Conservation (phyloP, 139 green algal genomes). For the Ettlia oleoabundans region DNA sequence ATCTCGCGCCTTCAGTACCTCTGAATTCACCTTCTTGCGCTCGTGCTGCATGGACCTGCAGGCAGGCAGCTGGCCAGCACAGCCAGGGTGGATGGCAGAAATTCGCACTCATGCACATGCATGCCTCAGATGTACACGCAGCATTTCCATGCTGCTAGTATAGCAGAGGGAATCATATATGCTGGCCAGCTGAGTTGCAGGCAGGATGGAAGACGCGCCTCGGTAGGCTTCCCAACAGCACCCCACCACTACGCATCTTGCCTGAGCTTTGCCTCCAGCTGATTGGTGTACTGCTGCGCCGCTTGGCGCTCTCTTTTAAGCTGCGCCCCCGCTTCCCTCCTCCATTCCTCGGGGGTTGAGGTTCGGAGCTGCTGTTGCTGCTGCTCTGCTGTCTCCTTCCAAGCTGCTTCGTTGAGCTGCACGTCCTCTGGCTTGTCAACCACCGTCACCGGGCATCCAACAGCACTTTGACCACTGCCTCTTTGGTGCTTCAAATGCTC, state of each 20-base stretch:
- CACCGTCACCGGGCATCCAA: not conserved
- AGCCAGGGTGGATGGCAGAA: not conserved
- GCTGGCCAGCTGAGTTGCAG: not conserved
- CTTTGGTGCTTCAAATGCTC: not conserved
- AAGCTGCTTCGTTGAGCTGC: not conserved
- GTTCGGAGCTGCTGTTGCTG: too few relatives aligned
- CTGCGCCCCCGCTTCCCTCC: not conserved
- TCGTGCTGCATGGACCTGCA: not conserved
- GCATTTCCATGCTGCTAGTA: too few relatives aligned
- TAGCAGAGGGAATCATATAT: too few relatives aligned
- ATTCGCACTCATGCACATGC: too few relatives aligned
- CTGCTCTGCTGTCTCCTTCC: not conserved
- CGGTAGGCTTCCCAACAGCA: too few relatives aligned
- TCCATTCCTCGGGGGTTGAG: too few relatives aligned
- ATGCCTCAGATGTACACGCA: too few relatives aligned
- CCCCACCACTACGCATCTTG: not conserved
- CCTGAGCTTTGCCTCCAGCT: not conserved
- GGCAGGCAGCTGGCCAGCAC: not conserved
- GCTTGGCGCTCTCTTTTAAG: not conserved
- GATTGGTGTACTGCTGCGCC: not conserved
- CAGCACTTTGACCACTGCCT: not conserved
- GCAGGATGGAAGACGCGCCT: too few relatives aligned
- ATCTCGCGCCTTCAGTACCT: not conserved
- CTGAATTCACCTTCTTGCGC: not conserved
- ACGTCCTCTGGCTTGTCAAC: not conserved